Base-by-base conservation (phyloP, 2,329 filamentous ascomycete species). In the Fusarium nematophilum region DNA sequence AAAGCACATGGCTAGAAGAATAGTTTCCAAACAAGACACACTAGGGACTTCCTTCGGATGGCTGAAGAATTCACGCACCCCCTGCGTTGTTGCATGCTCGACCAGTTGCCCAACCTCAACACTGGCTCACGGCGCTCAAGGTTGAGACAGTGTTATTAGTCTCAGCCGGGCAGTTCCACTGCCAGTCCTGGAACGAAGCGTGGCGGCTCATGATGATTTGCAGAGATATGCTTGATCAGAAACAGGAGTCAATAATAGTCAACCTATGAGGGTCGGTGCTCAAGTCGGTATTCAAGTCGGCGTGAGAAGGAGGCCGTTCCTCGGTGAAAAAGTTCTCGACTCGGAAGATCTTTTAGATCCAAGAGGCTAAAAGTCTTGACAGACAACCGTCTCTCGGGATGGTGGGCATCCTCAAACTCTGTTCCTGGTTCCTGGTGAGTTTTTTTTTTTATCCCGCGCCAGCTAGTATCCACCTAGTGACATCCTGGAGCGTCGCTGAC, bases 111-210 rank as follows among this genome's bases (percentile, higher is more conserved):
- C 40, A 39, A 29, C 13, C 26, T 46, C 38, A 14, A 14, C 34
- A 25, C 15, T 45, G 15, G 25, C 9, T 23, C 27, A 30, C 2
- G 31, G 13, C 37, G 37, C 45, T 53, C 53, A 51, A 49, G 45
- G 45, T 48, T 54, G 55, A 65, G 48, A 66, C 45, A 52, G 38
- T 57, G 23, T 46, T 45, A 31, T 27, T 36, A 46, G 34, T 29
- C 15, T 21, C 13, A 23, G 14, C 31, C 3, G 13, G 23, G 10
- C 7, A 14, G 26, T 46, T 18, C 18, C 5, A 39, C 21, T 27
- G 33, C 18, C 6, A 37, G 34, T 30, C 7, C 10, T 27, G 11
- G 7, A 14, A 11, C 30, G 33, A 18, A 5, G 17, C 29, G 13
- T 10, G 13, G 21, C 13, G 6, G 13, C 17, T 34, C 29, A 36